phyloP scores from a whole-genome alignment of 1,284 basidiomycete genomes.

The Ganoderma resinaceum region DNA sequence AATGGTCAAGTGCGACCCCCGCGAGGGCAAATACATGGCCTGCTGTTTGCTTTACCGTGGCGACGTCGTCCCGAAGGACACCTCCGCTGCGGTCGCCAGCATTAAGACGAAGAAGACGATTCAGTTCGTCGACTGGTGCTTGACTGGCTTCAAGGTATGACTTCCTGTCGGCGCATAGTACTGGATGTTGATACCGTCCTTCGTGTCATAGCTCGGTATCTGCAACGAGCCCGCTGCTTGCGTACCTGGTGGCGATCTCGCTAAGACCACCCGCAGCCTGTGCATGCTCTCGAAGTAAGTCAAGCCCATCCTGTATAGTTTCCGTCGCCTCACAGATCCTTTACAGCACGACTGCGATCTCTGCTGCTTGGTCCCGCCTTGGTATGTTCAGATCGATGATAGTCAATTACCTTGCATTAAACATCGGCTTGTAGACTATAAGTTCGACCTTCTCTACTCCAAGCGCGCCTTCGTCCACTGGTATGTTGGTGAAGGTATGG shows the following conservation, averaged over 20 bases:
- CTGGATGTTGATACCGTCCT: conserved; percentile 23
- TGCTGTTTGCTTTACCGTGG: conserved; percentile 93
- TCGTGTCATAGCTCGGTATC: conserved; percentile 77
- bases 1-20: conserved; percentile 97
- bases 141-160: conserved; percentile 89
- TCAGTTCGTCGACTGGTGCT: conserved; percentile 99
- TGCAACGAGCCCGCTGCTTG: conserved; percentile 95
- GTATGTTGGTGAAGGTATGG: conserved; percentile 99
- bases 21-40: conserved; percentile 98
- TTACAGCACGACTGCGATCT: conserved; percentile 89
- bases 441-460: conserved; percentile 96
- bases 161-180: conserved; percentile 55
- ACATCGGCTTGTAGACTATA: conserved; percentile 72
- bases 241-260: conserved; percentile 95
- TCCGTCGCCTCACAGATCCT: conserved; percentile 15
- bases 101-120: conserved; percentile 99
- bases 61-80: conserved; percentile 98
- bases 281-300: conserved; percentile 93
- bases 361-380: conserved; percentile 93
- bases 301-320: neutral
- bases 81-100: conserved; percentile 90
- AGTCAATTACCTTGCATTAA: neutral
- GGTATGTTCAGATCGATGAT: conserved; percentile 49
- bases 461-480: conserved; percentile 94
- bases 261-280: conserved; percentile 92